phyloP scores from a whole-genome alignment of 495 filamentous ascomycete genomes.

The Cenococcum geophilum region DNA sequence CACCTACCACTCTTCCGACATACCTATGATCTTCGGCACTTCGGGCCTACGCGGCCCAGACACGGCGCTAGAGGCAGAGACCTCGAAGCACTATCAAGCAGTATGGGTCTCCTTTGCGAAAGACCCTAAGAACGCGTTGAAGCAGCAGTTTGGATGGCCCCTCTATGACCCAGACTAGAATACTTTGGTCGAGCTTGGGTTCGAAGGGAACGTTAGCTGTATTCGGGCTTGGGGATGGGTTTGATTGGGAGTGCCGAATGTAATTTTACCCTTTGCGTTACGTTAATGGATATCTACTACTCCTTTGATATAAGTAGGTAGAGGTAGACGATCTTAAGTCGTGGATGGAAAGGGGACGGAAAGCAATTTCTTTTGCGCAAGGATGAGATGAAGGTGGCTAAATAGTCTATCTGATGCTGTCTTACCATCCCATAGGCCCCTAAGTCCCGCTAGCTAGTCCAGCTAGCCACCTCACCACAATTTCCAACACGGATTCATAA shows the following conservation, averaged over 20 bases:
- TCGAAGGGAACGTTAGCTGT: background rate
- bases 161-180: constrained; percentile 3
- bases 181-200: constrained; percentile 7
- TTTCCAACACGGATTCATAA: too few species aligned
- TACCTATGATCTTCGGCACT: constrained; percentile 1
- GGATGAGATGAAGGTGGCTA: too few species aligned
- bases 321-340: too few species aligned
- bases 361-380: too few species aligned
- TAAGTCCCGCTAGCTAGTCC: too few species aligned
- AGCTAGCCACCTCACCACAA: too few species aligned
- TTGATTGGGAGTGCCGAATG: background rate
- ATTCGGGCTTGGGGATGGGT: background rate
- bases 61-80: background rate
- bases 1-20: constrained; percentile 9
- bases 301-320: too few species aligned
- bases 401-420: too few species aligned
- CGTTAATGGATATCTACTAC: too few species aligned
- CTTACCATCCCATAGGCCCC: too few species aligned
- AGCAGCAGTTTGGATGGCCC: background rate
- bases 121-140: background rate
- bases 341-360: too few species aligned
- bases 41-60: constrained; percentile 3
- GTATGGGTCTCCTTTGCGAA: constrained; percentile 3
- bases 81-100: background rate
- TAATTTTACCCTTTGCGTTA: too few species aligned